phyloP scores from a whole-genome alignment of 495 filamentous ascomycete genomes.

The Friedmanniomyces simplex region DNA sequence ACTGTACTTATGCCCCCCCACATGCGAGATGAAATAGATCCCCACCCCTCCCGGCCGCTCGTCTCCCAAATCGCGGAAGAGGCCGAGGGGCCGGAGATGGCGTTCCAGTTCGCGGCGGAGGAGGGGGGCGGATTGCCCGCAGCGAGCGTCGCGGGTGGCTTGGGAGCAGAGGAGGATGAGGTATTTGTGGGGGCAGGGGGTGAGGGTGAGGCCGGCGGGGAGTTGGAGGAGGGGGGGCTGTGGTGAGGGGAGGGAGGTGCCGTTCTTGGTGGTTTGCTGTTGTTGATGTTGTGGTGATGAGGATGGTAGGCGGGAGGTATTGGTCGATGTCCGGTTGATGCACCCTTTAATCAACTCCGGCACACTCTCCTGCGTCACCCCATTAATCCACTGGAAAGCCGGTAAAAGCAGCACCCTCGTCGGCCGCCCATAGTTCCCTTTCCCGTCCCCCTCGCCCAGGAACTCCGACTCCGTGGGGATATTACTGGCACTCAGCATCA shows the following conservation, averaged over 20 bases:
- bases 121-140: conserved; percentile 83
- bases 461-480: conserved; percentile 44
- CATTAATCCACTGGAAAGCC: conserved; percentile 73
- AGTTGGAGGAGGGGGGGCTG: too few species aligned
- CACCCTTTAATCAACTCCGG: conserved; percentile 60
- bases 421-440: conserved; percentile 37
- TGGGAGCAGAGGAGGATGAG: conserved; percentile 93
- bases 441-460: background rate
- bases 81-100: conserved; percentile 70
- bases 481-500: conserved; percentile 92
- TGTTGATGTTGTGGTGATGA: too few species aligned
- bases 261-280: background rate
- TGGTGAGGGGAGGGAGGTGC: too few species aligned
- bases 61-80: conserved; percentile 82
- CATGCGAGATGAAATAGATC: conserved; percentile 91
- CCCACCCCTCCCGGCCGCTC: conserved; percentile 80
- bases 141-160: conserved; percentile 83
- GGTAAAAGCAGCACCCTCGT: conserved; percentile 83
- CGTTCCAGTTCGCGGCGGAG: conserved; percentile 79
- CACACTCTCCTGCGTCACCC: conserved; percentile 67
- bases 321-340: conserved; percentile 69
- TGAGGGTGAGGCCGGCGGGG: conserved; percentile 47
- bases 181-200: conserved; percentile 66
- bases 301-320: conserved; percentile 31
- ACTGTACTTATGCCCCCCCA: conserved; percentile 87